Evolutionary conservation across 129 eudicot genomes (phyloP).

Genomic region (Saposhnikovia divaricata): DNA sequence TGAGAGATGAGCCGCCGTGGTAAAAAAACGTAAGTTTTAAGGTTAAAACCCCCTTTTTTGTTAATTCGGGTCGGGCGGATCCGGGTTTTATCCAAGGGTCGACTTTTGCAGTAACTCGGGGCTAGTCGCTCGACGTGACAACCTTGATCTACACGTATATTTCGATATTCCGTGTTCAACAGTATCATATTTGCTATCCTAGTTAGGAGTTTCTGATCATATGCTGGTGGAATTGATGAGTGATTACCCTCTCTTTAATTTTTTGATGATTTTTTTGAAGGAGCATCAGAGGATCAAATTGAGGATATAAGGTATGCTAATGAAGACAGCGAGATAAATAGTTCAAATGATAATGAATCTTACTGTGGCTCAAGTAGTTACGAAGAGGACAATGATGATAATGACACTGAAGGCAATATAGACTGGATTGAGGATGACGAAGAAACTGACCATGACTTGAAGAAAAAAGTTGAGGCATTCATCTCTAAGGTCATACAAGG

Average conservation of each 20-base stretch:
- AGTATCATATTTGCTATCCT: conserved; percentile 4
- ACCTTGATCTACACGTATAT: too few relatives aligned
- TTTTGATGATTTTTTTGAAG: not conserved
- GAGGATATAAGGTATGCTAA: not conserved
- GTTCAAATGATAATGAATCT: conserved; percentile 1
- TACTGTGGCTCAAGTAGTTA: conserved; percentile 18
- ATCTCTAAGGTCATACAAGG: conserved; percentile 20
- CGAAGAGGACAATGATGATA: conserved; percentile 15
- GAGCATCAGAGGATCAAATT: not conserved
- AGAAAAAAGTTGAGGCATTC: not conserved
- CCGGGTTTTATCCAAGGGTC: too few relatives aligned
- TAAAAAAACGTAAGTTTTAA: too few relatives aligned
- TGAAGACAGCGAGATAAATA: not conserved
- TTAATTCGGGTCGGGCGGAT: too few relatives aligned
- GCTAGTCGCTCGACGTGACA: too few relatives aligned
- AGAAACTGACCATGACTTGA: conserved; percentile 1
- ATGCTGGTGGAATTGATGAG: conserved; percentile 4
- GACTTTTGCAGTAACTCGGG: too few relatives aligned
- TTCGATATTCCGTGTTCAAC: too few relatives aligned
- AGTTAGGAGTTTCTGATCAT: conserved; percentile 2
- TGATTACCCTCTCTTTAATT: not conserved
- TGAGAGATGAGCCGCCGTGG: too few relatives aligned
- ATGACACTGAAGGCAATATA: conserved; percentile 5
- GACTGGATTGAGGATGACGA: conserved; percentile 13
- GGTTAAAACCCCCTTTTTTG: too few relatives aligned